Evolutionary conservation across 139 green algal genomes (phyloP).

Genomic region (Deuterostichococcus epilithicus): DNA sequence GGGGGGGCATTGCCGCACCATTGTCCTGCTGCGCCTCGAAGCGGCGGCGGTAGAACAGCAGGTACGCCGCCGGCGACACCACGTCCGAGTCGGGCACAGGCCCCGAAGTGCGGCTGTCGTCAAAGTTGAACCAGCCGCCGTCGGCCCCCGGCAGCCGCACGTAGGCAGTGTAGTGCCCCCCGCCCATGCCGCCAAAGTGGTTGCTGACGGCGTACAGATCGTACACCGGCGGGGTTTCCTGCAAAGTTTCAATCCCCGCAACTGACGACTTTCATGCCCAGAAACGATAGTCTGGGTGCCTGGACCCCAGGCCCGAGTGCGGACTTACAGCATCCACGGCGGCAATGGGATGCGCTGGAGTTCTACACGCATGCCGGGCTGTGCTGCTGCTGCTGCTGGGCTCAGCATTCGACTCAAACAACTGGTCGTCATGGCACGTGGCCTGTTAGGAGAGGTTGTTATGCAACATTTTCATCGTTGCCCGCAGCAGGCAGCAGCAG

Average conservation of each 20-base stretch:
- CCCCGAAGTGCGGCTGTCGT: slow-evolving; percentile 67
- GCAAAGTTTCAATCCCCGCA: slow-evolving; percentile 4
- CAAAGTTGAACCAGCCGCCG: slow-evolving; percentile 80
- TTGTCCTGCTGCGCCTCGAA: slow-evolving; percentile 25
- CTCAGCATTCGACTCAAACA: slow-evolving; percentile 2
- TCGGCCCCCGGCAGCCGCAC: slow-evolving; percentile 44
- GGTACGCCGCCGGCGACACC: slow-evolving; percentile 74
- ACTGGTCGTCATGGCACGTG: neutral
- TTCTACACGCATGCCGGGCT: too few relatives aligned
- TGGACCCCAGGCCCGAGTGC: too few relatives aligned
- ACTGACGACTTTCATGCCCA: neutral
- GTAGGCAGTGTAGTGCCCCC: slow-evolving; percentile 96
- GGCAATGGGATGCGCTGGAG: too few relatives aligned
- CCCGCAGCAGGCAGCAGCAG: too few relatives aligned
- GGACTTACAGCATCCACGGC: too few relatives aligned
- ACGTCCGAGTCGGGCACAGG: slow-evolving; percentile 4
- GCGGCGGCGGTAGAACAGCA: slow-evolving; percentile 89
- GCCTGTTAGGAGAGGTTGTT: neutral
- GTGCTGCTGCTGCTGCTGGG: neutral
- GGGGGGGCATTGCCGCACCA: too few relatives aligned
- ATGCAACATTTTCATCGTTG: slow-evolving; percentile 1
- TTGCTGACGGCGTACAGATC: slow-evolving; percentile 90
- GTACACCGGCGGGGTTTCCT: slow-evolving; percentile 59
- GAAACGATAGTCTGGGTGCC: too few relatives aligned
- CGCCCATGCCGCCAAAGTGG: slow-evolving; percentile 87